Conservation (phyloP, 306 rosid genomes). For the Rubus parviflorus region DNA sequence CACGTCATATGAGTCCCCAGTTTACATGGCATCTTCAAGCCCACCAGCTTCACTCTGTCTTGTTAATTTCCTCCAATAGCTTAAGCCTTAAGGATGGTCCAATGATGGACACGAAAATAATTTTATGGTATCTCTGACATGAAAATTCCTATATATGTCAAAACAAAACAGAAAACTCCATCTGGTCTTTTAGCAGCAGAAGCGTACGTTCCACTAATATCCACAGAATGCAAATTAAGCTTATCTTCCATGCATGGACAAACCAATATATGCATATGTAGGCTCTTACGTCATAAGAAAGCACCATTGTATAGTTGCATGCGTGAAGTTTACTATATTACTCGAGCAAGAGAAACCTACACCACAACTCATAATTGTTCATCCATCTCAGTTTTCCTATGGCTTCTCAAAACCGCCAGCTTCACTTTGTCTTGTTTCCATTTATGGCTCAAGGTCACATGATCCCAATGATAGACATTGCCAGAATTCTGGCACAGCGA, state of each 20-base stretch:
- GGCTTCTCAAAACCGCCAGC: slow-evolving; percentile 3
- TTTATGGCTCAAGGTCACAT: slow-evolving; percentile 43
- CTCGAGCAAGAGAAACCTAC: not conserved
- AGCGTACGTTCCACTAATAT: no score
- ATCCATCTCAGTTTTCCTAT: not conserved
- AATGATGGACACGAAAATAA: no score
- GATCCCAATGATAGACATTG: slow-evolving; percentile 47
- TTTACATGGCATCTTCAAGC: no score
- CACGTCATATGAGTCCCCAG: no score
- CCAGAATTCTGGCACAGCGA: slow-evolving; percentile 27
- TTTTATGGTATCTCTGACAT: no score
- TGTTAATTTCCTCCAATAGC: no score
- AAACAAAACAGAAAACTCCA: no score
- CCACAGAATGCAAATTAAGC: no score
- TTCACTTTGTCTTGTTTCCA: slow-evolving; percentile 33
- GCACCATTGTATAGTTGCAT: not conserved
- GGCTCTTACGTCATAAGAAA: not conserved
- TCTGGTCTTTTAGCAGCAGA: no score
- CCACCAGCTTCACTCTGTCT: no score
- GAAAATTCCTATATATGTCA: no score
- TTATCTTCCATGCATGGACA: not conserved
- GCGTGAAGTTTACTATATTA: not conserved
- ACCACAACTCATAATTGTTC: not conserved
- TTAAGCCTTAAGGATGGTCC: no score
- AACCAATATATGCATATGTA: not conserved